These are phyloP conservation scores for Aspergillus kassunensis DNA, from an alignment of 495 filamentous ascomycete species.

Conservation along the genomic window DNA sequence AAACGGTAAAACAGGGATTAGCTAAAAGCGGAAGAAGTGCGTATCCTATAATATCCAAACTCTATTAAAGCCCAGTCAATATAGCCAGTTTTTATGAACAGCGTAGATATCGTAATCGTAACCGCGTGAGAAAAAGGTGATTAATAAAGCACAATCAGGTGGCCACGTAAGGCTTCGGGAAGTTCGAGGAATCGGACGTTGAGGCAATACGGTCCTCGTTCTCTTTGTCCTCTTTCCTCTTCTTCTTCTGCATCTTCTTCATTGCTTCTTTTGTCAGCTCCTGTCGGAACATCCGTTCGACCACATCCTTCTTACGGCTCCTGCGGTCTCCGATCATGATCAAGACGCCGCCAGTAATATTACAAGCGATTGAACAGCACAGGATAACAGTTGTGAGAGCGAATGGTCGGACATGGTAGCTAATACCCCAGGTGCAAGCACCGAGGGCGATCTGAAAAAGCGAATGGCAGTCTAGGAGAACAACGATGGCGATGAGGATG, in stretches of 20 bases:
- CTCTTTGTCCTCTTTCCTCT: conserved; percentile 42
- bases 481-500: conserved; percentile 64
- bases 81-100: too few relatives aligned
- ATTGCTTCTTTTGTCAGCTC: conserved; percentile 70
- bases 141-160: too few relatives aligned
- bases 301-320: conserved; percentile 77
- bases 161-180: neutral
- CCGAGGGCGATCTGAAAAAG: conserved; percentile 72
- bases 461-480: conserved; percentile 72
- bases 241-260: conserved; percentile 63
- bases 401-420: conserved; percentile 56
- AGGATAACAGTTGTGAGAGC: conserved; percentile 76
- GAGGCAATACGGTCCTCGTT: neutral
- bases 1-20: too few relatives aligned
- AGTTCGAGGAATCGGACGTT: neutral
- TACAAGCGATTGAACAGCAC: conserved; percentile 67
- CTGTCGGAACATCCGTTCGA: conserved; percentile 68
- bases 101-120: too few relatives aligned
- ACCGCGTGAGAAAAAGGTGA: too few relatives aligned
- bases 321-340: conserved; percentile 68
- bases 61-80: too few relatives aligned
- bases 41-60: too few relatives aligned
- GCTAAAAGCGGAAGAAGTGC: too few relatives aligned
- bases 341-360: conserved; percentile 65
- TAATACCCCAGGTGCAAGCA: conserved; percentile 68